phyloP scores from a whole-genome alignment of 495 filamentous ascomycete species.

The Oidiodendron maius region DNA sequence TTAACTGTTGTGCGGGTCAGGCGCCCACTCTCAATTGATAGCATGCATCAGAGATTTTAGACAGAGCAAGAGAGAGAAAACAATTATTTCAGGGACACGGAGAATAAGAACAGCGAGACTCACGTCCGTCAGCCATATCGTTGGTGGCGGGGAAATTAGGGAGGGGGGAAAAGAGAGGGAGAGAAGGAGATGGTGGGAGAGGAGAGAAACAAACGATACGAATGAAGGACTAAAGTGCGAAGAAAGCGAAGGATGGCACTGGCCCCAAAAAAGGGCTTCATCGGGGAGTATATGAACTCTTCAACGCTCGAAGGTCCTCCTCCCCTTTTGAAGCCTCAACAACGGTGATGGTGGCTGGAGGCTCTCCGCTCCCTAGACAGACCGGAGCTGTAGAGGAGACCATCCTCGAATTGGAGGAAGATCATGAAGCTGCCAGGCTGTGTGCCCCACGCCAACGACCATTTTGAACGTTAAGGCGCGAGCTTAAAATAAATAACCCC shows the following conservation, averaged over 20 bases:
- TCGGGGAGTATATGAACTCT: constrained; percentile 17
- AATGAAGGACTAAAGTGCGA: constrained; percentile 17
- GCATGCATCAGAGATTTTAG: constrained; percentile 13
- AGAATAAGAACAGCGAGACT: constrained; percentile 24
- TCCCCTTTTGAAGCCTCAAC: constrained; percentile 1
- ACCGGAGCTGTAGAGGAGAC: too few relatives aligned
- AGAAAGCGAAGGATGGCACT: constrained; percentile 14
- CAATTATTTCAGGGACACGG: too few relatives aligned
- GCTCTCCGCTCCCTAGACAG: too few relatives aligned
- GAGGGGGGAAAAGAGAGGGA: constrained; percentile 18
- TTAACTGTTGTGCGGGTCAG: constrained; percentile 57
- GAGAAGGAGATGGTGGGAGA: constrained; percentile 7
- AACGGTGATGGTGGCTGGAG: not conserved
- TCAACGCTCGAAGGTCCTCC: not conserved
- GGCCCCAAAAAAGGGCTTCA: constrained; percentile 13
- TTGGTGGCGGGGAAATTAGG: constrained; percentile 8
- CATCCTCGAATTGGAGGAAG: too few relatives aligned
- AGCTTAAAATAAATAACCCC: constrained; percentile 22
- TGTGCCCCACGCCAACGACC: constrained; percentile 10
- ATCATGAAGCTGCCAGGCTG: constrained; percentile 2
- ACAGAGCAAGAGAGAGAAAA: constrained; percentile 21
- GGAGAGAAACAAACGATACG: constrained; percentile 19
- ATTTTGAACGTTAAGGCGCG: constrained; percentile 14
- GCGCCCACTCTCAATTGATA: constrained; percentile 28
- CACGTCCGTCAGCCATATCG: constrained; percentile 24